Base-by-base conservation (phyloP, 768 basidiomycete species). In the Pisolithus microcarpus region DNA sequence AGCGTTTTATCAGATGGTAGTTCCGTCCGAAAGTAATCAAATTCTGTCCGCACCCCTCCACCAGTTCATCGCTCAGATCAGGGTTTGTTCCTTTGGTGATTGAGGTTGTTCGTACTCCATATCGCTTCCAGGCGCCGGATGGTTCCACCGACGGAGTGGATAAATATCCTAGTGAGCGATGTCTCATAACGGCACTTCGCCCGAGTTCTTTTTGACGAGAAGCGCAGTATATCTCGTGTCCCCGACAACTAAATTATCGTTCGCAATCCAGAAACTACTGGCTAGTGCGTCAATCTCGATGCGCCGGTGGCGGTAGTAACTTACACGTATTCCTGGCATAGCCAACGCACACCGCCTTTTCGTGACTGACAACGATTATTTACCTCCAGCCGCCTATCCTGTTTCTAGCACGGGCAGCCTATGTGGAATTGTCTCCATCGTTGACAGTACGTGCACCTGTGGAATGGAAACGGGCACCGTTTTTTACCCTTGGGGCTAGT, bases 331-430 rank as follows among this genome's bases (percentile, higher is more conserved):
- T n/a, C 16, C 7, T 26, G 36, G 16, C 10, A 10, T 55, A 91
- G 89, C 89, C 34, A 85, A 84, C 62, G 73, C 89, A 0, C 88
- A 90, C 60, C 79, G 89, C 26, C 73, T 91, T 10, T 91, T 91
- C 61, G 80, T 91, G 19, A 85, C 82, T 2, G 77, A 78, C 48
- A 58, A 57, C 37, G 87, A 90, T 47, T 72, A 77, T 7, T 54
- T 68, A 1, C 68, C 70, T 45, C 67, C 78, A 11, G 34, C 34
- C 15, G 68, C 75, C 2, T 81, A 83, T 1, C 78, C 81, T 9
- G 55, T 73, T 50, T 66, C 76, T 21, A 63, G 39, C 59, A 68
- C 50, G 52, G 64, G 75, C 5, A 75, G 76, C 39, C 72, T 87
- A 7, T 81, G 75, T 7, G 89, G 89, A 13, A 77, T 91, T n/a